Conservation (phyloP, 108 stramenopile genomes). For the Skeletonema potamos region DNA sequence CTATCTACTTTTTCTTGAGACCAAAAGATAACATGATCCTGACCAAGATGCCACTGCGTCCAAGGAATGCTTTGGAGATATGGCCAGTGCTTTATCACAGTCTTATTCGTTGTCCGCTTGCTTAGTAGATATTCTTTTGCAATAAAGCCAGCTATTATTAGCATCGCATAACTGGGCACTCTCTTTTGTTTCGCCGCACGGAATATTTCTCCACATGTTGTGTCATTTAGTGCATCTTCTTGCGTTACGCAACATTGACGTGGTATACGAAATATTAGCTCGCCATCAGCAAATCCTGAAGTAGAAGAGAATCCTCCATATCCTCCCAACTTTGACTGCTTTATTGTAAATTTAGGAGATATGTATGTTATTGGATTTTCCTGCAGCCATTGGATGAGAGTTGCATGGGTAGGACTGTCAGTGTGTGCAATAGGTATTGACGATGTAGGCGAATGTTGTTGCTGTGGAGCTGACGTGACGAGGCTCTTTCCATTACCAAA, state of each 20-base stretch:
- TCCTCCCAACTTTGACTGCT: slow-evolving; percentile 45
- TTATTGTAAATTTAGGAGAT: slow-evolving; percentile 31
- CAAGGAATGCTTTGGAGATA: slow-evolving; percentile 75
- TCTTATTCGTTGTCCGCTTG: neutral
- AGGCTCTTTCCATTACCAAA: neutral
- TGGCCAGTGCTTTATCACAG: slow-evolving; percentile 44
- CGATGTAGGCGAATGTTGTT: neutral
- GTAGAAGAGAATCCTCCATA: slow-evolving; percentile 60
- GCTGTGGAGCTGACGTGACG: neutral
- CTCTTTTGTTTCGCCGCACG: slow-evolving; percentile 50
- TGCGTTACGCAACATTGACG: slow-evolving; percentile 61
- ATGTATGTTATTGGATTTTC: slow-evolving; percentile 21
- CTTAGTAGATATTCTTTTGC: slow-evolving; percentile 63
- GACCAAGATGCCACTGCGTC: slow-evolving; percentile 58
- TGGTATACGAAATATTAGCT: slow-evolving; percentile 65
- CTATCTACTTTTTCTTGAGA: slow-evolving; percentile 54
- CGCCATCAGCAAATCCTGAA: slow-evolving; percentile 34
- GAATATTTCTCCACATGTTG: slow-evolving; percentile 53
- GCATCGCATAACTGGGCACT: slow-evolving; percentile 52
- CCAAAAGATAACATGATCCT: slow-evolving; percentile 84
- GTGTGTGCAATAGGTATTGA: neutral
- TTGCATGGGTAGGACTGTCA: slow-evolving; percentile 2
- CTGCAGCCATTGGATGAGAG: slow-evolving; percentile 21
- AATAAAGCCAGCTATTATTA: slow-evolving; percentile 67
- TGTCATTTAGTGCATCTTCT: slow-evolving; percentile 48